Percentiles rank a stretch among this genome's conserved stretches.
phyloP scores from a whole-genome alignment of 345 rosid species.

The Cochlearia excelsa region DNA sequence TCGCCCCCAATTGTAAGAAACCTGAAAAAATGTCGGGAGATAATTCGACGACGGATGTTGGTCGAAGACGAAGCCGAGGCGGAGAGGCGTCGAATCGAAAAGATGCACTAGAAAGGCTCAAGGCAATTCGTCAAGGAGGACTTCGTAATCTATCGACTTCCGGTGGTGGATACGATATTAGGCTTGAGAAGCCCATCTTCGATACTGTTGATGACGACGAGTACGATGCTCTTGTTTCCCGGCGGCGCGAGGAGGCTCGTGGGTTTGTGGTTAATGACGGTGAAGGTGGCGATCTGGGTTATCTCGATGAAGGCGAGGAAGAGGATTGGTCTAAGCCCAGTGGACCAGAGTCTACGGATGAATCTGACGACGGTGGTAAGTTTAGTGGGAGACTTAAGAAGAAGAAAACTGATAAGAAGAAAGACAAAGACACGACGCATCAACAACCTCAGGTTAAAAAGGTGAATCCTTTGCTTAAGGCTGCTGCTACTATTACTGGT shows the following conservation, averaged over 20 bases:
- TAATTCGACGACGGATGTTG: slow-evolving; percentile 33
- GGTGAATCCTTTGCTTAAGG: slow-evolving; percentile 54
- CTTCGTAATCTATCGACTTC: slow-evolving; percentile 50
- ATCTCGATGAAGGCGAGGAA: slow-evolving; percentile 80
- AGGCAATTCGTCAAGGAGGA: slow-evolving; percentile 68
- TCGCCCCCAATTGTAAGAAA: no score
- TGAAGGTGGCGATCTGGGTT: slow-evolving; percentile 73
- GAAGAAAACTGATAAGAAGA: slow-evolving; percentile 56
- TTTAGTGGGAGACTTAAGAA: slow-evolving; percentile 42
- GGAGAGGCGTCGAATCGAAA: slow-evolving; percentile 51
- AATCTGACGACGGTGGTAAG: slow-evolving; percentile 51
- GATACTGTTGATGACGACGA: slow-evolving; percentile 77
- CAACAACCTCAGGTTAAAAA: slow-evolving; percentile 44
- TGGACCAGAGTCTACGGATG: slow-evolving; percentile 60
- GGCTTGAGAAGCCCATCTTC: slow-evolving; percentile 65
- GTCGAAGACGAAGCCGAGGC: slow-evolving; percentile 55
- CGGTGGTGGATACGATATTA: slow-evolving; percentile 58
- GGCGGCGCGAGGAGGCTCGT: slow-evolving; percentile 70
- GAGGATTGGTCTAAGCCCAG: slow-evolving; percentile 83
- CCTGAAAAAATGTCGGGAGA: slow-evolving; percentile 42
- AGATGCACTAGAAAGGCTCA: slow-evolving; percentile 67
- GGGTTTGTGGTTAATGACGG: slow-evolving; percentile 79
- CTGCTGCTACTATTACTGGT: slow-evolving; percentile 85
- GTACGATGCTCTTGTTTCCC: slow-evolving; percentile 67
- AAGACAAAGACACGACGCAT: slow-evolving; percentile 31